Conservation (phyloP, 345 rosid species). For the Nasturtium officinale region DNA sequence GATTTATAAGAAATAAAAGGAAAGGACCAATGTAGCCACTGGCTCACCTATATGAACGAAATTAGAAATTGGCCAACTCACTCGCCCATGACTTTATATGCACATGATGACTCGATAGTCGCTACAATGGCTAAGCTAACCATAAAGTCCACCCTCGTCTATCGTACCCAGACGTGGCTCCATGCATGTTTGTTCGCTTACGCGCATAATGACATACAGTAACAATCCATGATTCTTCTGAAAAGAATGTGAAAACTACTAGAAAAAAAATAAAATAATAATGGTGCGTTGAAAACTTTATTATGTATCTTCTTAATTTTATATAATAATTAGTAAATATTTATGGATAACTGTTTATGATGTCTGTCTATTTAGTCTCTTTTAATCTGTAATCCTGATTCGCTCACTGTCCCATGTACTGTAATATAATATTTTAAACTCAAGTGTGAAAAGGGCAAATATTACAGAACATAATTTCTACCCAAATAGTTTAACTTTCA, state of each 20-base stretch:
- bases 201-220: not conserved
- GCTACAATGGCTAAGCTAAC: slow-evolving; percentile 17
- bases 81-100: slow-evolving; percentile 20
- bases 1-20: not conserved
- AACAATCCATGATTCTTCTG: no score
- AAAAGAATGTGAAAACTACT: no score
- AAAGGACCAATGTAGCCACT: not conserved
- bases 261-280: no score
- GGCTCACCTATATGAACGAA: slow-evolving; percentile 9
- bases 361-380: not conserved
- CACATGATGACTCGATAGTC: slow-evolving; percentile 9
- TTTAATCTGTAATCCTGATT: not conserved
- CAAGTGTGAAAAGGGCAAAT: not conserved
- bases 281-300: not conserved
- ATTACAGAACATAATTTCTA: not conserved
- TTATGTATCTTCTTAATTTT: no score
- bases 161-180: slow-evolving; percentile 25
- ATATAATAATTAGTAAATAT: no score
- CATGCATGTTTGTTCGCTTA: slow-evolving; percentile 33
- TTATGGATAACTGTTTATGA: not conserved
- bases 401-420: not conserved
- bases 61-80: not conserved
- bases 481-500: not conserved
- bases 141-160: slow-evolving; percentile 21
- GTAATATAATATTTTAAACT: not conserved